Evolutionary conservation across 352 stramenopile species (phyloP), one percentile per base, ranked within the genome.

Genomic region (Elongisporangium prolatum): DNA sequence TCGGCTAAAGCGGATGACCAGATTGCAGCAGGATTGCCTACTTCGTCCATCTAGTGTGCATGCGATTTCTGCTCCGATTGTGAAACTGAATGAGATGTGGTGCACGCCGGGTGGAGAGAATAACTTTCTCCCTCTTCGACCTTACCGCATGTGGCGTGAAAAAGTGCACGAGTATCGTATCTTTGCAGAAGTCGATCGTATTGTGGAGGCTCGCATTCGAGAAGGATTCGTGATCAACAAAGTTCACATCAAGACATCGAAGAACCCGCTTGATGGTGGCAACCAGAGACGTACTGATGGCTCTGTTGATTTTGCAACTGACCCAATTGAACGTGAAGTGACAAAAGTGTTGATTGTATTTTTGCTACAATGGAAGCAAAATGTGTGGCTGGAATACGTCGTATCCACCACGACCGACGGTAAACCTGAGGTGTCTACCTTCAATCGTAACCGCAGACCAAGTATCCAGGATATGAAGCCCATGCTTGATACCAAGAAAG

Each of bases 131-230:
- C 77, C 84, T 9, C 61, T 94, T 40, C 81, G 79, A 38, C 85
- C 86, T 3, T 93, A 94, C 57, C 81, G 83, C 1, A 79, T 96
- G 77, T 96, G 85, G 78, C 86, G 86, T 22, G 75, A 96, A 64
- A 94, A 94, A 20, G 79, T 96, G 20, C 85, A 94, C 54, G 86
- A 96, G 59, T 96, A 94, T 62, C 81, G 84, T 7, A 94, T 96
- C 50, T 77, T 89, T 51, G 81, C 84, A 2, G 80, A 89, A 21
- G 78, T 93, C 16, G 75, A 88, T 61, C 83, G 84, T 25, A 91
- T 96, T 25, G 82, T 93, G 5, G 80, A 93, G 60, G 86, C 85
- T 47, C 76, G 86, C 7, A 69, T 93, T 54, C 67, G 83, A 50
- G 86, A 96, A 78, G 86, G 86, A 1, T 96, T 96, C 38, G 65